Evolutionary conservation across 257 asterid species (phyloP), one percentile per base, ranked within the genome.

Genomic region (Solanum clarkiae): DNA sequence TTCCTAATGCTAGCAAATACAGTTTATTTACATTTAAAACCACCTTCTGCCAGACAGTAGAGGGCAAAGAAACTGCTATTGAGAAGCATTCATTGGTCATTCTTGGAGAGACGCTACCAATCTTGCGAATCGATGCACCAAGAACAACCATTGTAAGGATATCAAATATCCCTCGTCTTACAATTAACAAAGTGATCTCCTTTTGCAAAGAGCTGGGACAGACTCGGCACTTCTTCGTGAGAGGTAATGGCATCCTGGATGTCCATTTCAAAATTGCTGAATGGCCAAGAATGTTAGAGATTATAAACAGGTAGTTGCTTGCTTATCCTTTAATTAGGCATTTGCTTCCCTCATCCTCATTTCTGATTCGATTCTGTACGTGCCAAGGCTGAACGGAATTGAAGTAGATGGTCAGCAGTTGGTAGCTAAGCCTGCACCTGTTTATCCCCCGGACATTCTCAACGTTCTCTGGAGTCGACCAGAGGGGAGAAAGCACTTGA

Each of bases 231-330:
- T 0, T 15, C 81, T 0, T 1, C 3, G 0, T 0, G 4, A 90
- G 95, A 87, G 1, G 10, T n/a, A 0, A 7, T 1, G 29, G 45
- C 51, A 18, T 55, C 22, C 0, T 86, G 29, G 95, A 92, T 84
- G 92, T 90, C 89, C 82, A 83, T 66, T 92, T 57, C 89, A 83
- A n/a, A 22, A 32, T 86, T 82, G 72, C 90, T 54, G 95, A 93
- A 66, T 93, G 97, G 97, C 92, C 95, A 80, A 91, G 92, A 89
- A 92, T 93, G 95, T 75, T 87, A 84, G 87, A 83, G 70, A 91
- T 93, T 83, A 87, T 93, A 18, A 93, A 93, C 91, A 90, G 93
- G 97, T 91, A 84, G 56, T 22, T 80, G 17, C 80, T 62, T 63
- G 36, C 85, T 77, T 22, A 77, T 77, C 45, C 47, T 29, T 51